Evolutionary conservation across 352 stramenopile genomes (phyloP), one percentile per base, ranked within the genome.

Genomic region (Phytophthora parvispora): DNA sequence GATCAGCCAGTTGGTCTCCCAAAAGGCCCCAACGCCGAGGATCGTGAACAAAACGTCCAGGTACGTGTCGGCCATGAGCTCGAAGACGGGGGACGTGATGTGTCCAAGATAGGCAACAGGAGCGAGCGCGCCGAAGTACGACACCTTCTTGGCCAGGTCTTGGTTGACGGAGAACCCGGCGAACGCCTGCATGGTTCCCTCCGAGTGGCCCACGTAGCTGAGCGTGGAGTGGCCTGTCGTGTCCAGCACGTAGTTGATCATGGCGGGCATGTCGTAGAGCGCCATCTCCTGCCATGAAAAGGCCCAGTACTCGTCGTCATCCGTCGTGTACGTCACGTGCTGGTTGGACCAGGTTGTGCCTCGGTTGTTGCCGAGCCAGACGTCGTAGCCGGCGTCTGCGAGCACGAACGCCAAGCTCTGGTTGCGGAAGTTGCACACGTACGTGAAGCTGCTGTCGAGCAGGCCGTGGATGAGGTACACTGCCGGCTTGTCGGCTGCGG

Each of bases 331-430:
- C 56, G 77, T 78, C 36, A 82, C 31, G 67, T 91, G 83, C 50
- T 80, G 56, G 56, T 81, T 78, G 13, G 83, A 91, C 83, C 83
- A 91, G 12, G 83, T 91, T 49, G 80, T 87, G 50, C 83, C 83
- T 55, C 83, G 83, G 60, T 91, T 91, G 68, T 91, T 91, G 62
- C 83, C 83, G 27, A 91, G 77, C 83, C 83, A 91, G 52, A 91
- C 83, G 47, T 91, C 83, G 54, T 88, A 91, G 10, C 80, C 83
- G 1, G 80, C 83, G 36, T 91, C 83, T 0, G 80, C 80, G 28
- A 91, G 62, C 25, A 91, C 20, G 63, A 83, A 91, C 8, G 80
- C 83, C 36, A 91, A 75, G 42, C 80, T 89, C 51, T 91, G 83
- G 25, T 74, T 85, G 27, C 79, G 74, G 73, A 72, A 91, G 69